Evolutionary conservation across 78 protist species (phyloP), one percentile per base, ranked within the genome.

Genomic region (Polysphondylium violaceum): DNA sequence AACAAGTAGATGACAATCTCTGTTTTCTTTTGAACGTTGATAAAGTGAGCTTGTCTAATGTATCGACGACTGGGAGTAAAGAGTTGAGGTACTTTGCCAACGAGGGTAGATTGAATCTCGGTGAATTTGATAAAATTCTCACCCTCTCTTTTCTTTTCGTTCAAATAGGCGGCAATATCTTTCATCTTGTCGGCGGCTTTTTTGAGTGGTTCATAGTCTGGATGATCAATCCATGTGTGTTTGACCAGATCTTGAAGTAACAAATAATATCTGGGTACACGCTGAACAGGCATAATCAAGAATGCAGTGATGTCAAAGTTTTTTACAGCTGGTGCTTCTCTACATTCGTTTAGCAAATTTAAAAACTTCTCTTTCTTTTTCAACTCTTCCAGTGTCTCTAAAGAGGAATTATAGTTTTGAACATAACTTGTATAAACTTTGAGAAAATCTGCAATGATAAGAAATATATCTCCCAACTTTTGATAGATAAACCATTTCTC

Each of bases 211-310:
- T 44, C 11, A 43, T 74, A 93, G 51, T 93, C 96, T 43, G 81
- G 85, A 31, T 93, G 94, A 16, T 71, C 85, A 0, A 51, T n/a
- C 79, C 74, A 53, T 16, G 93, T 87, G 50, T 76, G 92, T 33
- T 86, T 87, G 7, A 93, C 60, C 2, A 93, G 77, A 47, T 93
- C 96, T 0, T 50, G 33, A 21, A 93, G 59, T 23, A 87, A 40
- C 16, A 87, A 35, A 50, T 47, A 76, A 53, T 86, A 93, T 21
- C 93, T 47, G 14, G 93, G 96, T 72, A 93, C 88, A 19, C 93
- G 9, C 55, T 93, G 96, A 27, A 93, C 76, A 7, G 96, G 96
- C 74, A 60, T 75, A 59, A 93, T 93, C 25, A 93, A 25, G 44
- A 93, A 76, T 41, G 63, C 40, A 0, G 76, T 33, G 8, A 93